Evolutionary conservation across 2,329 filamentous ascomycete species (phyloP), one percentile per base, ranked within the genome.

Genomic region (Diatrype stigma): DNA sequence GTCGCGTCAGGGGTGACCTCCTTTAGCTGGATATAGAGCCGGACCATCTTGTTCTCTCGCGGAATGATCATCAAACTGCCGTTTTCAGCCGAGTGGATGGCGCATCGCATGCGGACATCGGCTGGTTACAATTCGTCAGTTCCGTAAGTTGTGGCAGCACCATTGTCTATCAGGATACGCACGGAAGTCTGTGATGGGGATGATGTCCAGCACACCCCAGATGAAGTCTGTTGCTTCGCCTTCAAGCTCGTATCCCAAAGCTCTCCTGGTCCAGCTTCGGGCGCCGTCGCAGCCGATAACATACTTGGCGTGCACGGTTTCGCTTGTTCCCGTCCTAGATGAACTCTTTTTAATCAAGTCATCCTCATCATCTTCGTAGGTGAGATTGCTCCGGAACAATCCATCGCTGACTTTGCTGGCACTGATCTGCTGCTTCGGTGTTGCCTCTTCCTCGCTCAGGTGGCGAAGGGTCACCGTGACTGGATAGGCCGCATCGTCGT

Each of bases 61-160:
- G 81, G 80, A 26, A 84, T 81, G 0, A 82, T 70, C 77, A 84
- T 80, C 21, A 84, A 63, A 38, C 72, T 79, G 0, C 81, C 81
- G 21, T 5, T 44, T 17, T 70, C 62, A 11, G 72, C 74, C 17
- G 74, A 76, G 55, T 82, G 79, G 32, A 83, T 77, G 5, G 76
- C 73, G 49, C 76, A 78, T 50, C 77, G 67, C 58, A 71, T 73
- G 16, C 81, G 73, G 45, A 84, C 77, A 51, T 81, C 78, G 42
- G 77, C 57, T 77, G 42, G 77, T 57, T 64, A 40, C 26, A n/a
- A 12, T 21, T 3, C 10, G 42, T 60, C 28, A 58, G 50, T 3
- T 26, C 26, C 16, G 7, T 19, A 26, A 23, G 40, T 44, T 35
- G 22, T 11, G 7, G 12, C 10, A 56, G n/a, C n/a, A n/a, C n/a